Percentiles rank a stretch among this genome's conserved stretches.
These are phyloP conservation scores for Pseudocercospora cruenta DNA, from an alignment of 2,329 filamentous ascomycete species.

Conservation along the genomic window DNA sequence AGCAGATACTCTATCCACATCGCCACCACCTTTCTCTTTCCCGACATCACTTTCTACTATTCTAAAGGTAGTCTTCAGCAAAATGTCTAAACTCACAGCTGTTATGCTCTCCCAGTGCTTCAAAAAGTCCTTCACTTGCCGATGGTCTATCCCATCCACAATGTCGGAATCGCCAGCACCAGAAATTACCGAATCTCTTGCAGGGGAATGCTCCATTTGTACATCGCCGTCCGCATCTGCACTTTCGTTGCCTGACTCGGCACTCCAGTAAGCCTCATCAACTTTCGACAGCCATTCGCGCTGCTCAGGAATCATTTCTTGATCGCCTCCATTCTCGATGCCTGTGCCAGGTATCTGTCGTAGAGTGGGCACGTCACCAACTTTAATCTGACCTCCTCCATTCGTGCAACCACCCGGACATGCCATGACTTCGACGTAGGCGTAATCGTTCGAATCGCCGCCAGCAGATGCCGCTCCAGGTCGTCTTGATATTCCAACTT, in stretches of 20 bases:
- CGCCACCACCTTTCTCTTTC: conserved; percentile 64
- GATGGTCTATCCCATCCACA: conserved; percentile 61
- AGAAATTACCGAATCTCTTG: conserved; percentile 29
- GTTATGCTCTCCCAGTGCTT: conserved; percentile 76
- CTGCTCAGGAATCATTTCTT: conserved; percentile 67
- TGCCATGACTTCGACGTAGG: conserved; percentile 99
- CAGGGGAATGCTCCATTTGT: conserved; percentile 24
- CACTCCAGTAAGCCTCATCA: conserved; percentile 55
- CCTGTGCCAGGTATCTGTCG: conserved; percentile 38
- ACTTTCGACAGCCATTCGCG: conserved; percentile 81
- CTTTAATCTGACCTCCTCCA: conserved; percentile 91
- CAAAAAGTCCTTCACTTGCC: conserved; percentile 69
- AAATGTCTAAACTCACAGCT: conserved; percentile 68
- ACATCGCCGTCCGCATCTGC: conserved; percentile 28
- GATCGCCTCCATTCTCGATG: conserved; percentile 41
- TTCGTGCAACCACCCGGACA: conserved; percentile 99
- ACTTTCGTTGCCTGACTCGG: conserved; percentile 29
- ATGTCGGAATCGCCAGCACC: conserved; percentile 36
- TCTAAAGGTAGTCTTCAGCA: conserved; percentile 85
- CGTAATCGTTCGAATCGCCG: conserved; percentile 62
- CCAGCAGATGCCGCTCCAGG: conserved; percentile 41
- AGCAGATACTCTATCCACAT: conserved; percentile 82
- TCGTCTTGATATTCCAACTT: conserved; percentile 48
- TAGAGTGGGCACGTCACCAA: conserved; percentile 69
- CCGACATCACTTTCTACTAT: conserved; percentile 95